phyloP scores from a whole-genome alignment of 139 green algal species.

The Auxenochlorella pyrenoidosa region DNA sequence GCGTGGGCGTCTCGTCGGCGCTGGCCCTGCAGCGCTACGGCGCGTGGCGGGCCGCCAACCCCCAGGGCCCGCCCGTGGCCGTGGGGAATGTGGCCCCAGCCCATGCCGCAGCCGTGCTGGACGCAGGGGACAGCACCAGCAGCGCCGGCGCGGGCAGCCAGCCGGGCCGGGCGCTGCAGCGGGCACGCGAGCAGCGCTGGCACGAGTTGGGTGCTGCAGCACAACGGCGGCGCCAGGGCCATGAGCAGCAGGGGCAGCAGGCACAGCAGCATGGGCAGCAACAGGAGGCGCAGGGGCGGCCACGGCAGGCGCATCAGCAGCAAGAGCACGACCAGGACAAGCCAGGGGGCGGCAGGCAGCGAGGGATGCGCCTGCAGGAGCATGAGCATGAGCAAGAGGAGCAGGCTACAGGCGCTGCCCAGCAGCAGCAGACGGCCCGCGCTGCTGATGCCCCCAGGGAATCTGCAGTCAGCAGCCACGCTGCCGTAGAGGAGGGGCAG shows the following conservation, averaged over 20 bases:
- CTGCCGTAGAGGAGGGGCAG: background rate
- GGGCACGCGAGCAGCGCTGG: background rate
- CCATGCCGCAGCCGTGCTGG: background rate
- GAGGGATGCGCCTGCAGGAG: too few relatives aligned
- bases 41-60: constrained; percentile 6
- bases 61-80: background rate
- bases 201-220: background rate
- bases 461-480: too few relatives aligned
- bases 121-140: background rate
- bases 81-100: background rate
- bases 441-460: too few relatives aligned
- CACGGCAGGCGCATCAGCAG: background rate
- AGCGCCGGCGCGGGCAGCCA: background rate
- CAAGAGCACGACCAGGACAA: background rate
- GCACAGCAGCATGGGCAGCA: background rate
- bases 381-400: background rate
- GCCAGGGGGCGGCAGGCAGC: background rate
- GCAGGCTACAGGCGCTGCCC: background rate
- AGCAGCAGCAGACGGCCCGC: background rate
- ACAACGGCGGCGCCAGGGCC: background rate
- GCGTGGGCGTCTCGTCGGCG: background rate
- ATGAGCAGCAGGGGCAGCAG: background rate
- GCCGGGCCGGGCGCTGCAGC: background rate
- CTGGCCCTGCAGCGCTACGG: constrained; percentile 4
- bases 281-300: background rate